Evolutionary conservation across 345 rosid genomes (phyloP).

Genomic region (Trapa incisa): DNA sequence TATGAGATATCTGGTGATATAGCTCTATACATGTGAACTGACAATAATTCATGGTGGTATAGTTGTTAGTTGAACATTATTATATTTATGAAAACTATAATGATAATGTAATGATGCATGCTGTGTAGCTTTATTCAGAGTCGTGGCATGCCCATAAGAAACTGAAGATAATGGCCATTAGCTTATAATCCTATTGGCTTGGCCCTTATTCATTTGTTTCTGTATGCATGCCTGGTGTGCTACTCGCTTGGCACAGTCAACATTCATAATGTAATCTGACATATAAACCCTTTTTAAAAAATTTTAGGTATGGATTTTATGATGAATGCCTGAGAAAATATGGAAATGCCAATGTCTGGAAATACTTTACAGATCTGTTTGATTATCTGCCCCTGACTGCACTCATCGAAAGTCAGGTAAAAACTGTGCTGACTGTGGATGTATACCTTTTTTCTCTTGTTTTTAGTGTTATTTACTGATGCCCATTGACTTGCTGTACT

Average conservation of each 20-base stretch:
- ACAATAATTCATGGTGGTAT: neutral
- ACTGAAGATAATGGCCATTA: neutral
- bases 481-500: slow-evolving; percentile 12
- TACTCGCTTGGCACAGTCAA: neutral
- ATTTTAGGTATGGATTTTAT: slow-evolving; percentile 78
- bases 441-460: neutral
- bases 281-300: neutral
- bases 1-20: neutral
- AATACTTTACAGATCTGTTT: slow-evolving; percentile 77
- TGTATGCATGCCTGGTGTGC: neutral
- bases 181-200: neutral
- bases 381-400: slow-evolving; percentile 90
- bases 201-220: neutral
- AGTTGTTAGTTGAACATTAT: neutral
- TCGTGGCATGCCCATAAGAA: neutral
- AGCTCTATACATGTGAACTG: neutral
- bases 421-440: neutral
- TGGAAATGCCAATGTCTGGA: slow-evolving; percentile 97
- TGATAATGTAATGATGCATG: neutral
- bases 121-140: neutral
- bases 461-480: neutral
- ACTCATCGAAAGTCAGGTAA: slow-evolving; percentile 93
- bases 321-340: slow-evolving; percentile 92
- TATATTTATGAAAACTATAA: neutral
- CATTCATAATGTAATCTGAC: neutral